Evolutionary conservation across 1,284 basidiomycete species (phyloP).

Genomic region (Farysia itapuensis): DNA sequence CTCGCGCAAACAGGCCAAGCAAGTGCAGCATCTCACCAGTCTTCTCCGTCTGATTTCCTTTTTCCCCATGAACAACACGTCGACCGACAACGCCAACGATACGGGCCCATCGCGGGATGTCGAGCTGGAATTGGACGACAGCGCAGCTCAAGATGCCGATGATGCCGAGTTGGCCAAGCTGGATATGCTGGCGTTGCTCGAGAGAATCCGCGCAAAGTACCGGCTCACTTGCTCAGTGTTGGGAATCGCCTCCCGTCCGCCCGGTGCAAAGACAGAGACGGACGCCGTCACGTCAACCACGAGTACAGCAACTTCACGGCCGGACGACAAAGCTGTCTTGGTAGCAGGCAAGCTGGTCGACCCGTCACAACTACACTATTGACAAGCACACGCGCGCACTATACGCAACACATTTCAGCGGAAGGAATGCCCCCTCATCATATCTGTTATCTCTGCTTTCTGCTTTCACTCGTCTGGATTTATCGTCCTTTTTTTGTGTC

Average conservation of each 20-base stretch:
- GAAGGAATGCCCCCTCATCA: too few relatives aligned
- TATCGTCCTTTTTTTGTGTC: too few relatives aligned
- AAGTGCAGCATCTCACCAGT: conserved; percentile 67
- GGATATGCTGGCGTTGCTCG: conserved; percentile 74
- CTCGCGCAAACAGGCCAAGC: conserved; percentile 62
- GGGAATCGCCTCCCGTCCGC: conserved; percentile 68
- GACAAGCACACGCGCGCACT: background rate
- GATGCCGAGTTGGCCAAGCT: conserved; percentile 60
- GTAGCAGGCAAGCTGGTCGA: conserved; percentile 39
- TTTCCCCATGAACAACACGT: conserved; percentile 67
- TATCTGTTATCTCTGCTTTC: too few relatives aligned
- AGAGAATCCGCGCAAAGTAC: conserved; percentile 84
- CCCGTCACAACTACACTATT: conserved; percentile 35
- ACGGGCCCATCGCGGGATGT: conserved; percentile 8
- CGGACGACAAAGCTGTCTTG: conserved; percentile 13
- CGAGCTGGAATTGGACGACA: conserved; percentile 56
- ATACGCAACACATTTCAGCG: too few relatives aligned
- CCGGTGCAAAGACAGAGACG: background rate
- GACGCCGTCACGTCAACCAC: background rate
- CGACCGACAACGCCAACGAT: conserved; percentile 56
- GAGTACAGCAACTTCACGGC: too few relatives aligned
- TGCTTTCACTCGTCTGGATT: too few relatives aligned
- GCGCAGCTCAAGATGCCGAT: conserved; percentile 3
- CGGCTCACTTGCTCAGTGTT: conserved; percentile 79
- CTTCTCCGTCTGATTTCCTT: conserved; percentile 69